phyloP scores from a whole-genome alignment of 805 yeast genomes.

The Scheffersomyces coipomensis region DNA sequence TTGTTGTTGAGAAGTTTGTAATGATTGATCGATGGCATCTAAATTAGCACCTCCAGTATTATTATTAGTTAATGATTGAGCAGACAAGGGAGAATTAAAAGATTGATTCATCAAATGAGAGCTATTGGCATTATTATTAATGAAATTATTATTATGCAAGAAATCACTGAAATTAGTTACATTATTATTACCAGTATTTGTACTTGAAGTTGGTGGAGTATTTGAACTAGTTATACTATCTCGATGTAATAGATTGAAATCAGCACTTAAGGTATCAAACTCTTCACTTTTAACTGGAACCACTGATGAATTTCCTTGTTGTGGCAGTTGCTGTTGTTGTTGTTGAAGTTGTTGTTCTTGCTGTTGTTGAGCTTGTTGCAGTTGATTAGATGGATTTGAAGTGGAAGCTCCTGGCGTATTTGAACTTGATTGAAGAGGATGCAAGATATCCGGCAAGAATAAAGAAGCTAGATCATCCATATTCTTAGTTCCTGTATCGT shows the following conservation, averaged over 20 bases:
- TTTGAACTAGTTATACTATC: slow-evolving; percentile 2
- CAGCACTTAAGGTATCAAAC: slow-evolving; percentile 3
- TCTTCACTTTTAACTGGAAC: slow-evolving; percentile 3
- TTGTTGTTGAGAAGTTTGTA: slow-evolving; percentile 5
- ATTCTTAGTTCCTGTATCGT: slow-evolving; percentile 8
- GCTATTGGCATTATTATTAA: slow-evolving; percentile 8
- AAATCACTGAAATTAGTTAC: slow-evolving; percentile 9
- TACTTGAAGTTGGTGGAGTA: background rate
- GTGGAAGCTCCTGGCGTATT: slow-evolving; percentile 1
- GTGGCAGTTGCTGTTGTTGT: slow-evolving; percentile 2
- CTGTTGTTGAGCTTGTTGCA: slow-evolving; percentile 1
- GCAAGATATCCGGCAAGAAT: slow-evolving; percentile 39
- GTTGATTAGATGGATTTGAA: background rate
- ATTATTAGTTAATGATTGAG: background rate
- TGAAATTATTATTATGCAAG: slow-evolving; percentile 15
- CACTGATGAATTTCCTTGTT: background rate
- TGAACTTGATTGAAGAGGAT: slow-evolving; percentile 10
- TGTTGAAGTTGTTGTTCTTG: background rate
- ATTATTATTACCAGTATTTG: background rate
- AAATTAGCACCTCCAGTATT: background rate
- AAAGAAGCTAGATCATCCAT: slow-evolving; percentile 40
- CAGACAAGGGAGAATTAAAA: background rate
- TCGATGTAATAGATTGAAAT: slow-evolving; percentile 2
- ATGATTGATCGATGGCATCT: background rate
- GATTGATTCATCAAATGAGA: background rate